Evolutionary conservation across 495 filamentous ascomycete species (phyloP).

Genomic region (Aspergillus ostianus): DNA sequence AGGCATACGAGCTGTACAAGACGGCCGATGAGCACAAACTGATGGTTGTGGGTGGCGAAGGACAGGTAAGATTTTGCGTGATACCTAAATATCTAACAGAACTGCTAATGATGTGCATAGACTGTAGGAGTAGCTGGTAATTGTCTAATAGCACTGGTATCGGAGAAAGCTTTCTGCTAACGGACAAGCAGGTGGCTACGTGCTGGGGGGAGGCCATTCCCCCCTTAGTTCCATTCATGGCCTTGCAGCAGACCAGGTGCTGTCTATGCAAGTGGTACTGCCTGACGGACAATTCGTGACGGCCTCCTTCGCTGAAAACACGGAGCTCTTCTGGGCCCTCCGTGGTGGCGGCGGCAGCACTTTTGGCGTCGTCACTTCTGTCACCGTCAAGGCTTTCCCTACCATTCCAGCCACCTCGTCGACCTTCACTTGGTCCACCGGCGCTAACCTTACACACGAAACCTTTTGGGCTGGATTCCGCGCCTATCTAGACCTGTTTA

Average conservation of each 20-base stretch:
- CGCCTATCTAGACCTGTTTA: conserved; percentile 47
- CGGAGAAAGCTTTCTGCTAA: not conserved
- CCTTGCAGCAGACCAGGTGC: conserved; percentile 43
- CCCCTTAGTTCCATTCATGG: conserved; percentile 23
- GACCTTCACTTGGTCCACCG: conserved; percentile 40
- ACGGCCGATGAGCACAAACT: conserved; percentile 45
- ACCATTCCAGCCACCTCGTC: conserved; percentile 41
- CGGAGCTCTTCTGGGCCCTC: conserved; percentile 62
- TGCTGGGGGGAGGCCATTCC: conserved; percentile 43
- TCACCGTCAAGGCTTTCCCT: conserved; percentile 45
- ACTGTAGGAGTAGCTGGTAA: conserved; percentile 33
- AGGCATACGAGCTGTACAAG: conserved; percentile 51
- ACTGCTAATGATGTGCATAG: conserved; percentile 7
- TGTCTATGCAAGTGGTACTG: conserved; percentile 52
- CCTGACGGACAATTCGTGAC: conserved; percentile 52
- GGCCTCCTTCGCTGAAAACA: conserved; percentile 46
- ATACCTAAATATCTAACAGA: not conserved
- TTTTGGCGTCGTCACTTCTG: conserved; percentile 52
- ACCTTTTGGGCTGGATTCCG: conserved; percentile 51
- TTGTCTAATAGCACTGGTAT: not conserved
- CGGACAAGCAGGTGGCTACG: conserved; percentile 32
- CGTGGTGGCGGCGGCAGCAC: conserved; percentile 38
- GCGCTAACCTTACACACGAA: conserved; percentile 30
- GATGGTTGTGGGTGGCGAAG: conserved; percentile 55
- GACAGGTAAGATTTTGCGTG: conserved; percentile 23